Evolutionary conservation across 495 filamentous ascomycete genomes (phyloP), one percentile per base, ranked within the genome.

Genomic region (Podospora tetraspora): DNA sequence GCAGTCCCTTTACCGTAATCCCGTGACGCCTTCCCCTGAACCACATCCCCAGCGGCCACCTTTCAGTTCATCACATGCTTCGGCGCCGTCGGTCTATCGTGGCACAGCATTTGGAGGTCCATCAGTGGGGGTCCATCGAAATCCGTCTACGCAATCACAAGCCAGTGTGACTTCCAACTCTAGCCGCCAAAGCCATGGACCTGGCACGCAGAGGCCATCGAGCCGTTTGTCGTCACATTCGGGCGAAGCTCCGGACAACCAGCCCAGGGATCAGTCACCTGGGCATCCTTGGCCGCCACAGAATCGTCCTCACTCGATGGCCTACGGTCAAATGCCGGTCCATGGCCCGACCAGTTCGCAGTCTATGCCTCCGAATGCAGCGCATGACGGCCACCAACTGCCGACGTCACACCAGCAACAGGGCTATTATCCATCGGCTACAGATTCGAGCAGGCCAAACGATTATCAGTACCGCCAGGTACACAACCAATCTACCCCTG

Each of bases 51-150:
- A 52, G 23, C 29, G 64, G 6, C 57, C 64, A 1, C 16, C 19
- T 32, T n/a, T n/a, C 43, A 9, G 16, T 52, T 8, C 43, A 0
- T 29, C 52, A 2, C 24, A 66, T 3, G 12, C 25, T 34, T 64
- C 67, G 1, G 69, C 68, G 2, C 67, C 66, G 1, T 32, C 65
- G 19, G 25, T 57, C 7, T 62, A 59, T 21, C 69, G 59, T 13
- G 27, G 16, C n/a, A 29, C 64, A 12, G 57, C 27, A 8, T 29
- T 27, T 7, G 27, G 64, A 25, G 21, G 25, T 2, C 64, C 64
- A n/a, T 10, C 56, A 3, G 62, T 21, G 22, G 22, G 30, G 4
- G 22, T 60, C 1, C 27, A 24, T 32, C 43, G 32, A 21, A 57
- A 37, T 9, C 64, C 57, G 2, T 59, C 52, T 12, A 32, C 11